A percentile compares a stretch with the other conserved stretches of the same genome.
These are phyloP conservation scores for Aspergillus clavatus DNA, from an alignment of 2,329 filamentous ascomycete genomes.

Conservation along the genomic window DNA sequence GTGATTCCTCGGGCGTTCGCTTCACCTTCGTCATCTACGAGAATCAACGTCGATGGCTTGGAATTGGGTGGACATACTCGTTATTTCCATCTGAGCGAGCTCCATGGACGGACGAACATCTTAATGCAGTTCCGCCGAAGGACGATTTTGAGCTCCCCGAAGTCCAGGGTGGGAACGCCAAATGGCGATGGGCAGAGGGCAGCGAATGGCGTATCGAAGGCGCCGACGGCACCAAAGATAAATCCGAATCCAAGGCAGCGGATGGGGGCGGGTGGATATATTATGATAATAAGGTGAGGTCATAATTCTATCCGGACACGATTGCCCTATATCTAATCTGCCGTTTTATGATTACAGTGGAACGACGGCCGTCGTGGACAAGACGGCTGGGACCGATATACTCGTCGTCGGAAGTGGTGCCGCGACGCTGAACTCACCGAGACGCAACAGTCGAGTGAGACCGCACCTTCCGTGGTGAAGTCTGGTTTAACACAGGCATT, in stretches of 20 bases:
- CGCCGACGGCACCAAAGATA: conserved; percentile 35
- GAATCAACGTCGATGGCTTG: conserved; percentile 92
- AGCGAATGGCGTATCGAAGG: conserved; percentile 86
- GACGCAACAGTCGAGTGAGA: conserved; percentile 45
- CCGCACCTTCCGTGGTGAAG: conserved; percentile 41
- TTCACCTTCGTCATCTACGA: conserved; percentile 97
- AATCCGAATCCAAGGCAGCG: conserved; percentile 34
- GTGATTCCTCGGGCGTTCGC: conserved; percentile 69
- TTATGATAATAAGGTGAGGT: conserved; percentile 86
- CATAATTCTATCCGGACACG: not conserved
- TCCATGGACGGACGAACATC: conserved; percentile 93
- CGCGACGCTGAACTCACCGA: conserved; percentile 94
- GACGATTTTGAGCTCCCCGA: conserved; percentile 67
- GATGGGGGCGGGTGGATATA: conserved; percentile 86
- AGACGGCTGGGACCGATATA: conserved; percentile 94
- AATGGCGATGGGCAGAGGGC: conserved; percentile 78
- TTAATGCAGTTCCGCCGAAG: conserved; percentile 71
- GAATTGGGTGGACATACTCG: conserved; percentile 88
- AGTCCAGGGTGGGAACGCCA: conserved; percentile 58
- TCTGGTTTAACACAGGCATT: conserved; percentile 27
- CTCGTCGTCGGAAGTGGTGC: conserved; percentile 89
- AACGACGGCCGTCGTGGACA: conserved; percentile 75
- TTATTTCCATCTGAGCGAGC: conserved; percentile 85
- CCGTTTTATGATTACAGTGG: conserved; percentile 57
- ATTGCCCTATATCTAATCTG: conserved; percentile 4